Base-by-base conservation (phyloP, 306 rosid genomes). In the Vigna angularis region DNA sequence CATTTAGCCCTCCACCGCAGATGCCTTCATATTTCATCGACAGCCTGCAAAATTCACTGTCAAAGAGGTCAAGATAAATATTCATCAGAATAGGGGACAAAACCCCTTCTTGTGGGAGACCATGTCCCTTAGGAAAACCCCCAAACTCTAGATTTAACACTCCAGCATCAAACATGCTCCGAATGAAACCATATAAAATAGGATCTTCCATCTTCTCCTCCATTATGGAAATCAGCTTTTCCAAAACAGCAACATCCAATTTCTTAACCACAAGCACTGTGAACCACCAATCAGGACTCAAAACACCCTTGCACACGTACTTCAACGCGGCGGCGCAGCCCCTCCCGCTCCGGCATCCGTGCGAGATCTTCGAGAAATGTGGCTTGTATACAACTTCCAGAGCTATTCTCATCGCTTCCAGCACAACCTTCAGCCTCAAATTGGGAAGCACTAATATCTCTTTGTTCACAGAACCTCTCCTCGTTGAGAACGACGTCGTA, bases 31-130 rank as follows among this genome's bases (percentile, higher is more conserved):
- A 92, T 86, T 92, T 94, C 97, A 94, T 83, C 2, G 94, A 85
- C 62, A 94, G 81, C 83, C 90, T 90, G 83, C 81, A 91, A 88
- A 92, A 92, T 79, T 94, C 97, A 61, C 81, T 77, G 77, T 94
- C 97, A 86, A 94, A 86, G 59, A 83, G 83, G 55, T 92, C 93
- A 75, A 94, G 94, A 83, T 94, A 92, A 80, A 94, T 90, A 82
- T 94, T 92, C 88, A 88, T 90, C 70, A 94, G 79, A 84, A 94
- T 92, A 55, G 97, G 91, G 10, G 96, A 94, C 80, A 94, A 72
- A 47, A 90, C 78, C 56, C 97, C 97, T 87, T 93, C 98, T 70
- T 94, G 98, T 3, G 98, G 98, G 24, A 94, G 94, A 84, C 97
- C 98, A 44, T 94, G 91, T 48, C 96, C 96, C 79, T 94, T 94